phyloP scores from a whole-genome alignment of 768 basidiomycete species.

The Pleurotus citrinopileatus region DNA sequence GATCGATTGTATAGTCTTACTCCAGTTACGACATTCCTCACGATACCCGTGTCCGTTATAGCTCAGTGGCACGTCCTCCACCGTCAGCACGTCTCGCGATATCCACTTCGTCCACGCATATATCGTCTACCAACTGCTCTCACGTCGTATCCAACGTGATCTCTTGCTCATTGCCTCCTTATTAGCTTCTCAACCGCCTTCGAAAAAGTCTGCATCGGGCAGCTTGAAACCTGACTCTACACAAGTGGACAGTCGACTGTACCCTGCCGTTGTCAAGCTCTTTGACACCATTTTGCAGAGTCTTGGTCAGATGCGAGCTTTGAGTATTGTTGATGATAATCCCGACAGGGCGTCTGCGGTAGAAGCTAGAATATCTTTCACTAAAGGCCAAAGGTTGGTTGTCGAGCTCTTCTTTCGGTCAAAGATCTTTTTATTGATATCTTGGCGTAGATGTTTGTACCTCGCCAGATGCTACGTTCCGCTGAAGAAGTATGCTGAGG shows the following conservation, averaged over 20 bases:
- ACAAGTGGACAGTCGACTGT: slow-evolving; percentile 68
- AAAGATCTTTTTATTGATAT: neutral
- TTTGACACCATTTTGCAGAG: slow-evolving; percentile 86
- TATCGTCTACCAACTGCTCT: slow-evolving; percentile 83
- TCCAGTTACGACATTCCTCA: neutral
- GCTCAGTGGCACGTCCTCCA: slow-evolving; percentile 39
- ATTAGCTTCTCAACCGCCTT: slow-evolving; percentile 40
- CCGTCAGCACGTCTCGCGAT: slow-evolving; percentile 49
- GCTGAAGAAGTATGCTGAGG: slow-evolving; percentile 69
- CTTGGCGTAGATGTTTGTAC: slow-evolving; percentile 57
- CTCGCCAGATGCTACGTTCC: slow-evolving; percentile 74
- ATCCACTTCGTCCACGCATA: slow-evolving; percentile 85
- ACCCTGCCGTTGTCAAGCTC: slow-evolving; percentile 84
- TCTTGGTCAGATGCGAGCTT: slow-evolving; percentile 75
- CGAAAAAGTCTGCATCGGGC: slow-evolving; percentile 17
- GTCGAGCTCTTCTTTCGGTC: neutral
- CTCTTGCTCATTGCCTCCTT: slow-evolving; percentile 72
- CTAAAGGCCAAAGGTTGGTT: slow-evolving; percentile 68
- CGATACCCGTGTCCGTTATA: slow-evolving; percentile 14
- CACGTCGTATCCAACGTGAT: slow-evolving; percentile 86
- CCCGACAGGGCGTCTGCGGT: slow-evolving; percentile 78
- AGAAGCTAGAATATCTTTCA: slow-evolving; percentile 72
- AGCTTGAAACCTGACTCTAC: slow-evolving; percentile 21
- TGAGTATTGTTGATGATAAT: slow-evolving; percentile 86
- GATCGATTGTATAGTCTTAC: no score